These are phyloP conservation scores for Botrytis squamosa DNA, from an alignment of 2,329 filamentous ascomycete genomes.

Conservation along the genomic window DNA sequence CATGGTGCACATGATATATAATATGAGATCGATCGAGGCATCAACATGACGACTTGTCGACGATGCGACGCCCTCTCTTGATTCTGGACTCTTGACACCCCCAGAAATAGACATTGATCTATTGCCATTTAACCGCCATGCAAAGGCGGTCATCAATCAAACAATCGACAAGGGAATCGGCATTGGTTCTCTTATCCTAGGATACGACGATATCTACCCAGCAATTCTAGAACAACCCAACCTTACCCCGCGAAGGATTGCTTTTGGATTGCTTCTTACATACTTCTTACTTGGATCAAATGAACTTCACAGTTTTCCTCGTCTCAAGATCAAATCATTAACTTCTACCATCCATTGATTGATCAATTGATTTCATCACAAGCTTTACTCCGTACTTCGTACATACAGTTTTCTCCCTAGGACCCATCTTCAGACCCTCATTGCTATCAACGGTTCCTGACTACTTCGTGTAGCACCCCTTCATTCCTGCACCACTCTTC, in stretches of 20 bases:
- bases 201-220: not conserved
- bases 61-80: not conserved
- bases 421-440: not conserved
- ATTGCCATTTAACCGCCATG: not conserved
- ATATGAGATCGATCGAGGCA: not conserved
- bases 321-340: not conserved
- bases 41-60: not conserved
- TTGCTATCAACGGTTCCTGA: constrained; percentile 2
- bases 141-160: not conserved
- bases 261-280: not conserved
- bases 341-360: not conserved
- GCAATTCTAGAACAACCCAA: not conserved
- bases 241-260: not conserved
- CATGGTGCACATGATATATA: not conserved
- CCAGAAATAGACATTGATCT: not conserved
- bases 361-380: not conserved
- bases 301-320: not conserved
- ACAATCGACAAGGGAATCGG: not conserved
- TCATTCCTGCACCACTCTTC: constrained; percentile 9
- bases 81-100: not conserved
- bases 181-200: not conserved
- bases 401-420: not conserved
- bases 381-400: not conserved
- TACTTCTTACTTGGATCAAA: not conserved
- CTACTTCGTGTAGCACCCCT: not conserved